A percentile compares a stretch with the other conserved stretches of the same genome.
These are phyloP conservation scores for Immersiella caudata DNA, from an alignment of 495 filamentous ascomycete species.

Conservation along the genomic window DNA sequence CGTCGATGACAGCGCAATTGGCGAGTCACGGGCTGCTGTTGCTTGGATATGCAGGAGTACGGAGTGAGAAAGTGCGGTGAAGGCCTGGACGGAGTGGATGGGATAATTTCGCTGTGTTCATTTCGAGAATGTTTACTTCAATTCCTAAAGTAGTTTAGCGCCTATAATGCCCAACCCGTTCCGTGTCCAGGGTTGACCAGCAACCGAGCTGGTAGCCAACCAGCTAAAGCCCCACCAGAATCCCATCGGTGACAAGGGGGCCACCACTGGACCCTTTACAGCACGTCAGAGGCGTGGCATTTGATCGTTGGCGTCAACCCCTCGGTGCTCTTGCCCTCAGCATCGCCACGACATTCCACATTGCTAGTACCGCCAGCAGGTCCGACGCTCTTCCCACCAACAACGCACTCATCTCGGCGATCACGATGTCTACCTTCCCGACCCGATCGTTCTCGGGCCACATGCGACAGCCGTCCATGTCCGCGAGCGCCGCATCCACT, in stretches of 20 bases:
- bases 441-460: constrained; percentile 63
- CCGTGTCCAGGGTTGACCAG: constrained; percentile 21
- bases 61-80: constrained; percentile 1
- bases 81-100: constrained; percentile 14
- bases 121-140: constrained; percentile 36
- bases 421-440: constrained; percentile 39
- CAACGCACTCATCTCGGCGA: background rate
- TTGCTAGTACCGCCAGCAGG: constrained; percentile 10
- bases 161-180: background rate
- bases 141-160: constrained; percentile 34
- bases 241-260: constrained; percentile 6
- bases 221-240: constrained; percentile 20
- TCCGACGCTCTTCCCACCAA: background rate
- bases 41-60: background rate
- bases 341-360: constrained; percentile 10
- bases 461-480: constrained; percentile 62
- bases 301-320: background rate
- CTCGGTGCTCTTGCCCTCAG: background rate
- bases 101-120: constrained; percentile 32
- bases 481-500: constrained; percentile 48
- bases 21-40: background rate
- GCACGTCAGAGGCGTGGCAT: constrained; percentile 19
- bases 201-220: constrained; percentile 15
- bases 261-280: background rate
- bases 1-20: background rate